Evolutionary conservation across 306 rosid species (phyloP), one percentile per base, ranked within the genome.

Genomic region (Senna tora): DNA sequence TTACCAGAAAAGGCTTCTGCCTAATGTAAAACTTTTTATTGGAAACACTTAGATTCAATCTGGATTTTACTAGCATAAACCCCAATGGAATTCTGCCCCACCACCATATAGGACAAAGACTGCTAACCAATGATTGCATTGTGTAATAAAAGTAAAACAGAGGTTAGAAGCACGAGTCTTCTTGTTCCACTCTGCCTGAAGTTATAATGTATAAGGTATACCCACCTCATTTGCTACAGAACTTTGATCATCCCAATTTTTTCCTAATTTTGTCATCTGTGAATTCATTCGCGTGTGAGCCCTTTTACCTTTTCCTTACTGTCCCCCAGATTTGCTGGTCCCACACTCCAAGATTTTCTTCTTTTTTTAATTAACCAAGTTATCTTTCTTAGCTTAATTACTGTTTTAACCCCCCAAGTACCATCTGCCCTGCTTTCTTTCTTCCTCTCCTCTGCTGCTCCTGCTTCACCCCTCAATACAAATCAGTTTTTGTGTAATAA

Each of bases 191-290:
- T 52, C 60, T 50, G 21, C 17, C 64, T 9, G 9, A n/a, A n/a
- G n/a, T 63, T 25, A 25, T 25, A 50, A 71, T 65, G 76, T 65
- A 78, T 10, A 77, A 60, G 14, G 19, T 0, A 79, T 16, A 75
- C 77, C 28, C 43, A 95, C 99, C 96, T 91, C 97, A 54, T 86
- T 81, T 30, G 90, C 96, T 65, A 95, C 97, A 0, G 97, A 91
- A 72, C 85, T 75, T 45, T 65, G 86, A 79, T 91, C 97, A 20
- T 88, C 90, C n/a, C n/a, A n/a, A n/a, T n/a, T n/a, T n/a, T n/a
- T n/a, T n/a, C n/a, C n/a, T n/a, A n/a, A n/a, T 25, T 25, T 25
- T 25, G 30, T 25, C 2, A 25, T 25, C 3, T 56, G 33, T 16
- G 87, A 74, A 79, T 72, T n/a, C n/a, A n/a, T n/a, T 66, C 74